Evolutionary conservation across 1,284 basidiomycete genomes (phyloP), one percentile per base, ranked within the genome.

Genomic region (Phylloboletellus chloephorus): DNA sequence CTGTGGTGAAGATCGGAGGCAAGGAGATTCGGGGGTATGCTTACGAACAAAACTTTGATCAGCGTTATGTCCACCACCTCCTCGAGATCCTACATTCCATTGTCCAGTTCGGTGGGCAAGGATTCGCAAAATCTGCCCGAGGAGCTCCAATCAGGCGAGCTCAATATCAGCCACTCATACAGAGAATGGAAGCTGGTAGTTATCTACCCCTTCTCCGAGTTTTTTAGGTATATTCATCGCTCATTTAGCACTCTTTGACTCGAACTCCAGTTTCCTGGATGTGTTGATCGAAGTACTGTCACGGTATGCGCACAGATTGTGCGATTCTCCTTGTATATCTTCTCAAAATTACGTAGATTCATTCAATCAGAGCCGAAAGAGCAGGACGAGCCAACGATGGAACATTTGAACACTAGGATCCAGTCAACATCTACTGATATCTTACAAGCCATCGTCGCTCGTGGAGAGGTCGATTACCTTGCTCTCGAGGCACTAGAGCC

Each of bases 61-160:
- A 91, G 50, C 75, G 78, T 16, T 77, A 82, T 46, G 67, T 79
- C 10, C 73, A 78, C 41, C 78, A 89, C 60, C 64, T 88, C 5
- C 63, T 95, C 29, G 83, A 89, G 41, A 79, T 78, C n/a, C 61
- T 97, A 3, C 67, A 87, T 2, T 80, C 83, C 0, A 71, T 98
- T 4, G 78, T 88, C 31, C 76, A 80, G 17, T 93, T 94, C 57
- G 93, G 92, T 2, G 92, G 92, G 0, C 83, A 90, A 60, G 88
- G 87, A 0, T 89, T 95, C 57, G 72, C 78, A 31, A 84, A 87
- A 52, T 74, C 81, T 2, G 76, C 82, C 0, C 72, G 79, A 37
- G 69, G 70, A 10, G 77, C 78, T 7, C 65, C 67, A 7, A 67
- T 88, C 35, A 77, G 73, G 48, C 77, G 81, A 16, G 78, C 85